phyloP scores from a whole-genome alignment of 2,329 filamentous ascomycete species.

The Zopfia rhizophila region DNA sequence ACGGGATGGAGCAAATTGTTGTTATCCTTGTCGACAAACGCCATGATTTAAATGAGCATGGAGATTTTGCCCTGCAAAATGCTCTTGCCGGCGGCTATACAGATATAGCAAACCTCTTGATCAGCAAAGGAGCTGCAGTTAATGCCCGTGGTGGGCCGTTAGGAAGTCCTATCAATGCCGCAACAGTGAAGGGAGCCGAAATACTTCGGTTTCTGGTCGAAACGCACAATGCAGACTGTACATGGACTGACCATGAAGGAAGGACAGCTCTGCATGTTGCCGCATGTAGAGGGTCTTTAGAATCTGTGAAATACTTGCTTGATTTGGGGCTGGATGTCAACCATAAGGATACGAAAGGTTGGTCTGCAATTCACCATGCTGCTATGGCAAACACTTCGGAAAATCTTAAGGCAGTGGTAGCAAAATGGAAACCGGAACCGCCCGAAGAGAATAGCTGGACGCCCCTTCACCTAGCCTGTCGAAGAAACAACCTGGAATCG shows the following conservation, averaged over 20 bases:
- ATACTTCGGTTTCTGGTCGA: conserved; percentile 4
- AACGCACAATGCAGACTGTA: neutral
- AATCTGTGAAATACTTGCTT: conserved; percentile 11
- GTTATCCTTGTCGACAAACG: neutral
- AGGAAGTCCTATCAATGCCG: neutral
- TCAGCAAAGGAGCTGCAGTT: neutral
- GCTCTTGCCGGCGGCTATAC: neutral
- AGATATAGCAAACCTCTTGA: neutral
- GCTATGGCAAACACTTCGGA: neutral
- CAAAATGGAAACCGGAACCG: neutral
- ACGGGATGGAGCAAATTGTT: neutral
- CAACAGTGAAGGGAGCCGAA: neutral
- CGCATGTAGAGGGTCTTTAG: neutral
- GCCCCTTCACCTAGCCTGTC: conserved; percentile 19
- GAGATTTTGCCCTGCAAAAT: neutral
- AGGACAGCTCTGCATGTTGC: conserved; percentile 16
- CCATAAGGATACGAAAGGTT: conserved; percentile 12
- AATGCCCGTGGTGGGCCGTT: neutral
- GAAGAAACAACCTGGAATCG: conserved; percentile 3
- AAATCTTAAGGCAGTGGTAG: conserved; percentile 7
- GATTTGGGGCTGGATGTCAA: conserved; percentile 8
- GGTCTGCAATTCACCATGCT: conserved; percentile 18
- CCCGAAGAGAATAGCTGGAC: conserved; percentile 6
- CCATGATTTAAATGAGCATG: neutral
- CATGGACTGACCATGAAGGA: conserved; percentile 3